Evolutionary conservation across 2,329 filamentous ascomycete genomes (phyloP).

Genomic region (Neonectria sp.): DNA sequence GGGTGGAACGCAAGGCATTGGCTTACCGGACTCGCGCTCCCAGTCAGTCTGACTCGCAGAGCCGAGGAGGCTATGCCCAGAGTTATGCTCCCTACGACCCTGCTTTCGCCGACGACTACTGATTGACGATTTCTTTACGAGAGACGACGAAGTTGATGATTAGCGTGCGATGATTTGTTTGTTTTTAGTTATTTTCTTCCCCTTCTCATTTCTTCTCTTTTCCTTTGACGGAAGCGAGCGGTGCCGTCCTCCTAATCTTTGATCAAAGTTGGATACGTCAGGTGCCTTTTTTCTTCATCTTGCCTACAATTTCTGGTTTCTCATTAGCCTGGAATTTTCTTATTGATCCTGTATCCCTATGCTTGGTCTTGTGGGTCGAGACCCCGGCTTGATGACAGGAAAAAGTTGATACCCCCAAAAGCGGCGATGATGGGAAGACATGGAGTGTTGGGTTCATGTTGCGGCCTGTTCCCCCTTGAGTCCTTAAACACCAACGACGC

Average conservation of each 20-base stretch:
- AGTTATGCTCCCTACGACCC: conserved; percentile 52
- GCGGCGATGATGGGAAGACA: conserved; percentile 44
- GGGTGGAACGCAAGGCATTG: conserved; percentile 60
- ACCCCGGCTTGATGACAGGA: conserved; percentile 47
- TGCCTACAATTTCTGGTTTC: conserved; percentile 22
- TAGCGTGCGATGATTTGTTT: conserved; percentile 41
- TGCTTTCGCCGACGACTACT: conserved; percentile 48
- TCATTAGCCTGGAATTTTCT: conserved; percentile 39
- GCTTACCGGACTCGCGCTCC: conserved; percentile 62
- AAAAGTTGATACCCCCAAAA: conserved; percentile 57
- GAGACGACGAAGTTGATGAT: conserved; percentile 49
- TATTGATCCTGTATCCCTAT: conserved; percentile 45
- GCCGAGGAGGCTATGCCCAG: conserved; percentile 52
- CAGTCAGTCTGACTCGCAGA: conserved; percentile 65
- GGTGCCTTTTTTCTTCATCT: conserved; percentile 28
- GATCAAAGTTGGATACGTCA: conserved; percentile 14
- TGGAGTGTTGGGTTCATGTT: conserved; percentile 39
- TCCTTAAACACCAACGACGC: conserved; percentile 37
- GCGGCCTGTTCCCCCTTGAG: conserved; percentile 28
- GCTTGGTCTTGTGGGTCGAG: conserved; percentile 47
- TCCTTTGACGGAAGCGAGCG: conserved; percentile 17
- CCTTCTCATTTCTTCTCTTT: conserved; percentile 33
- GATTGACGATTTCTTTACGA: conserved; percentile 50
- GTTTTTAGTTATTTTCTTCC: conserved; percentile 38
- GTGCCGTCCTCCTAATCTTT: conserved; percentile 19